Evolutionary conservation across 2,329 filamentous ascomycete genomes (phyloP).

Genomic region (Aspergillus unguis): DNA sequence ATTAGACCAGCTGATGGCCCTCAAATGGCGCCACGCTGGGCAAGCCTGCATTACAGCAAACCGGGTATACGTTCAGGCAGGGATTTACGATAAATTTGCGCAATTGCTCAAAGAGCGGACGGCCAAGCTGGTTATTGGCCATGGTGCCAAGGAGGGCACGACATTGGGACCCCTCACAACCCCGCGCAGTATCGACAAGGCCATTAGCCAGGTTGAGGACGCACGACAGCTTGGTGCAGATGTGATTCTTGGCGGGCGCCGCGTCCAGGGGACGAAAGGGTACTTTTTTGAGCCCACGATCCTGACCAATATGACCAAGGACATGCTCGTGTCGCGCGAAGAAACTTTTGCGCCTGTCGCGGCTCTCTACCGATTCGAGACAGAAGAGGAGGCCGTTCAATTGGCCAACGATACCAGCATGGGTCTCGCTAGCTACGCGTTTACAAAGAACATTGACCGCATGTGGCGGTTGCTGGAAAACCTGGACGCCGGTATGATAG

Average conservation of each 20-base stretch:
- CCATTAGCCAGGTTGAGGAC: conserved; percentile 59
- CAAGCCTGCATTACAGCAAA: conserved; percentile 48
- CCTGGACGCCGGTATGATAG: conserved; percentile 68
- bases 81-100: conserved; percentile 52
- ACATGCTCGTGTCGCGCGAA: conserved; percentile 58
- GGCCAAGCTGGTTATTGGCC: conserved; percentile 55
- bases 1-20: conserved; percentile 37
- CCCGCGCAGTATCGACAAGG: conserved; percentile 55
- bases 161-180: conserved; percentile 62
- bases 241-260: conserved; percentile 58
- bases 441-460: conserved; percentile 65
- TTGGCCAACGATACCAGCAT: conserved; percentile 62
- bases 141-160: conserved; percentile 53
- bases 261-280: conserved; percentile 50
- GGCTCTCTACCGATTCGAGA: conserved; percentile 63
- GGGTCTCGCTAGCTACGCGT: conserved; percentile 65
- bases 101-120: conserved; percentile 53
- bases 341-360: conserved; percentile 65
- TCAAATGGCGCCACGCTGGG: conserved; percentile 44
- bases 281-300: conserved; percentile 71
- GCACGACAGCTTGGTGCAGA: conserved; percentile 62
- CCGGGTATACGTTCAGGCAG: conserved; percentile 44
- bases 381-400: conserved; percentile 61
- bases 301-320: conserved; percentile 55
- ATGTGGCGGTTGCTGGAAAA: conserved; percentile 65